Conservation (phyloP, 495 filamentous ascomycete genomes). For the Trichoderma parareesei region DNA sequence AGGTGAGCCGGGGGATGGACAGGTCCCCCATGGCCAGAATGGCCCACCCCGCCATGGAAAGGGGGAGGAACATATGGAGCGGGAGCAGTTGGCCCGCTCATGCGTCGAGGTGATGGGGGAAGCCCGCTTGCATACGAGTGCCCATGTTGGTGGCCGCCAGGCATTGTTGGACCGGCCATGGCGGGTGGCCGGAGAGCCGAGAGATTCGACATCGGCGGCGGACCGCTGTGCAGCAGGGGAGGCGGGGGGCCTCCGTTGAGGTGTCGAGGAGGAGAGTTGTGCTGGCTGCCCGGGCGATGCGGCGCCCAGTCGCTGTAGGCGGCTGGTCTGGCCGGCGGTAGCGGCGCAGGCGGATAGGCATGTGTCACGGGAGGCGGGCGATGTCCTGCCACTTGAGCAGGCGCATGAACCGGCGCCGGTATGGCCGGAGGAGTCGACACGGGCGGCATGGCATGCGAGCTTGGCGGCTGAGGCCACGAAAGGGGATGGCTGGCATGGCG, state of each 20-base stretch:
- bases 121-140: conserved; percentile 31
- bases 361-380: conserved; percentile 26
- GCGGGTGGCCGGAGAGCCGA: conserved; percentile 26
- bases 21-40: conserved; percentile 16
- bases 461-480: conserved; percentile 11
- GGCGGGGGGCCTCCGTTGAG: conserved; percentile 8
- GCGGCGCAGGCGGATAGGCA: conserved; percentile 24
- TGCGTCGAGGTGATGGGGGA: conserved; percentile 31
- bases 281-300: conserved; percentile 7
- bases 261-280: conserved; percentile 11
- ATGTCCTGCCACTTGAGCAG: conserved; percentile 23
- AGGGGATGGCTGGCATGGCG: conserved; percentile 4
- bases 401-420: conserved; percentile 17
- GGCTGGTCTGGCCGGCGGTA: conserved; percentile 22
- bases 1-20: conserved; percentile 29
- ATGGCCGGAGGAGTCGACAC: conserved; percentile 18
- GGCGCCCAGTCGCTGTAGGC: conserved; percentile 18
- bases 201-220: conserved; percentile 27
- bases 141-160: conserved; percentile 28
- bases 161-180: conserved; percentile 34
- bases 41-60: conserved; percentile 15
- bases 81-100: conserved; percentile 23
- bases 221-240: not conserved
- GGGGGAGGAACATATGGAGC: conserved; percentile 10
- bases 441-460: conserved; percentile 19